A percentile compares a stretch with the other conserved stretches of the same genome.
phyloP scores from a whole-genome alignment of 495 filamentous ascomycete genomes.

The Penicillium arizonense region DNA sequence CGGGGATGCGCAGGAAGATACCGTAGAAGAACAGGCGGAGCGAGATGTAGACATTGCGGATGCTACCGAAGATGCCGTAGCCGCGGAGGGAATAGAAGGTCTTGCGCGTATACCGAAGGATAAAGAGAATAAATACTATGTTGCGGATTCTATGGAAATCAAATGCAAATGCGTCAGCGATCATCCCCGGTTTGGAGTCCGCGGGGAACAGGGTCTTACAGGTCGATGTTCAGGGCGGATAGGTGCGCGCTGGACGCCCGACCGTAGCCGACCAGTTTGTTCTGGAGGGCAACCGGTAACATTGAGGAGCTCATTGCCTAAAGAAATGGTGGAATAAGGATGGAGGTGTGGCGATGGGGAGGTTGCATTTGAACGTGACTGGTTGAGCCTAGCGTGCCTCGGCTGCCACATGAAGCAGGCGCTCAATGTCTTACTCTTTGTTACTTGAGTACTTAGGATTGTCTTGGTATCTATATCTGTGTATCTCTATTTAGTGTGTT shows the following conservation, averaged over 20 bases:
- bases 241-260: constrained; percentile 57
- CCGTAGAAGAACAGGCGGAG: constrained; percentile 74
- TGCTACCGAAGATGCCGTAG: constrained; percentile 78
- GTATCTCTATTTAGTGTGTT: too few relatives aligned
- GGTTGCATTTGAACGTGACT: constrained; percentile 3
- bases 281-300: constrained; percentile 40
- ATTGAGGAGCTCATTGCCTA: constrained; percentile 33
- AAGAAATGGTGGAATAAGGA: constrained; percentile 11
- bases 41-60: constrained; percentile 67
- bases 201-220: constrained; percentile 58
- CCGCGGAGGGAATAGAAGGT: constrained; percentile 80
- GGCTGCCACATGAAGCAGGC: constrained; percentile 23
- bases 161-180: constrained; percentile 6
- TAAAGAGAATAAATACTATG: constrained; percentile 84
- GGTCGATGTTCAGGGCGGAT: constrained; percentile 70
- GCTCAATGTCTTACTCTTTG: neutral
- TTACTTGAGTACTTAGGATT: neutral
- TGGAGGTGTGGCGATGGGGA: constrained; percentile 9
- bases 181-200: constrained; percentile 5
- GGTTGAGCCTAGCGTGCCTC: constrained; percentile 14
- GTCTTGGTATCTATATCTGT: too few relatives aligned
- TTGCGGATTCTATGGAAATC: constrained; percentile 68
- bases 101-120: constrained; percentile 83
- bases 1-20: constrained; percentile 80
- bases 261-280: constrained; percentile 41